phyloP scores from a whole-genome alignment of 169 alveolate genomes.

The Babesia ovis region DNA sequence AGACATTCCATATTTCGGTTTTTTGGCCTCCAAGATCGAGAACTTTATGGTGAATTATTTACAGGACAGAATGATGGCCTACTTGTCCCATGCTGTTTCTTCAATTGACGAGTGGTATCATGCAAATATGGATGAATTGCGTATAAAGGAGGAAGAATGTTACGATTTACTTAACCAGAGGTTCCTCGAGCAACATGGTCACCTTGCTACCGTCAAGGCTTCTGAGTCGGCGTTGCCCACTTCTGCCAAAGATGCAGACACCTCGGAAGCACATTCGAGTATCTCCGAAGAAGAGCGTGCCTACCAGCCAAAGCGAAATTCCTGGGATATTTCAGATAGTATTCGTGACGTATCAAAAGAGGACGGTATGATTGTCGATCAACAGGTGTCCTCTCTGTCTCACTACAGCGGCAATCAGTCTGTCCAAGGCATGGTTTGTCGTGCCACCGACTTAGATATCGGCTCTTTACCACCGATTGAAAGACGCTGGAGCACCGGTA shows the following conservation, averaged over 20 bases:
- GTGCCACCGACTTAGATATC: neutral
- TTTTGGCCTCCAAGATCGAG: constrained; percentile 75
- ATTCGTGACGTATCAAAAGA: no score
- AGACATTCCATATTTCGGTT: constrained; percentile 80
- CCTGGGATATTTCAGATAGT: neutral
- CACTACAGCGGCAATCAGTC: neutral
- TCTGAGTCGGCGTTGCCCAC: neutral
- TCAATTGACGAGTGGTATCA: constrained; percentile 76
- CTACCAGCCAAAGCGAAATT: neutral
- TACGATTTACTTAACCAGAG: constrained; percentile 60
- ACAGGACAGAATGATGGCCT: constrained; percentile 68
- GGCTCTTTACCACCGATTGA: neutral
- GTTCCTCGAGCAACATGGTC: constrained; percentile 45
- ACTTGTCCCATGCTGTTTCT: constrained; percentile 71
- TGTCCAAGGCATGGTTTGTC: neutral
- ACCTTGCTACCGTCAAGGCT: neutral
- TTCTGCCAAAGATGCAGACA: neutral
- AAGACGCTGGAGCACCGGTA: constrained; percentile 3
- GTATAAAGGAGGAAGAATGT: constrained; percentile 68
- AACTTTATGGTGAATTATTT: constrained; percentile 67
- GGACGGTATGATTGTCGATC: no score
- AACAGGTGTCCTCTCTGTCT: neutral
- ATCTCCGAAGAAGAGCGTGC: neutral
- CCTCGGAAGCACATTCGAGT: neutral
- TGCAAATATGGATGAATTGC: constrained; percentile 63